A percentile compares a stretch with the other conserved stretches of the same genome.
phyloP scores from a whole-genome alignment of 495 filamentous ascomycete genomes.

The Hypoxylon lienhwacheense region DNA sequence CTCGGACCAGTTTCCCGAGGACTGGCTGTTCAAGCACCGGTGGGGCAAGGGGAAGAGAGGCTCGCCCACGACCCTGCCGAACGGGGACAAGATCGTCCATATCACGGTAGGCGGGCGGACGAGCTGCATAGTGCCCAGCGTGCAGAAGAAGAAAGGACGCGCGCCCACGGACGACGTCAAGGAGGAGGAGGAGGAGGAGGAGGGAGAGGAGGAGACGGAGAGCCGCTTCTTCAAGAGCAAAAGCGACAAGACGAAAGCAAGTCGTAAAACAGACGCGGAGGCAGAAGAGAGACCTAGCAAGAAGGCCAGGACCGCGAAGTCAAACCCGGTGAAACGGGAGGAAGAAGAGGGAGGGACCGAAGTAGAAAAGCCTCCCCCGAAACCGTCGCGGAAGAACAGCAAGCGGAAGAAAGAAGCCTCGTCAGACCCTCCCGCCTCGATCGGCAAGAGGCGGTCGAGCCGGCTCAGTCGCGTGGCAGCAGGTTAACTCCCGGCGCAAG shows the following conservation, averaged over 20 bases:
- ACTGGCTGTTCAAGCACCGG: slow-evolving; percentile 90
- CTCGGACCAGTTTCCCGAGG: slow-evolving; percentile 76
- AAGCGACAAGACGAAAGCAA: slow-evolving; percentile 13
- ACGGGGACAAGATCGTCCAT: slow-evolving; percentile 78
- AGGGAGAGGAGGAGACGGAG: slow-evolving; percentile 36
- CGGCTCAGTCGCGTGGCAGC: slow-evolving; percentile 31
- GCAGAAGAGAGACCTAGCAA: slow-evolving; percentile 30
- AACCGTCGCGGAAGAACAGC: slow-evolving; percentile 5
- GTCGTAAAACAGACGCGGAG: slow-evolving; percentile 14
- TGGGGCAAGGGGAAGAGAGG: slow-evolving; percentile 91
- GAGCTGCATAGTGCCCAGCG: slow-evolving; percentile 77
- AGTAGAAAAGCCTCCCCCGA: slow-evolving; percentile 7
- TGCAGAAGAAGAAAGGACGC: slow-evolving; percentile 74
- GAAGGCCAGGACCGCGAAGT: slow-evolving; percentile 25
- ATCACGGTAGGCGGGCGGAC: slow-evolving; percentile 88
- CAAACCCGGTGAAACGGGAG: slow-evolving; percentile 15
- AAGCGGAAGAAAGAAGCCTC: slow-evolving; percentile 8
- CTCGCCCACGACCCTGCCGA: slow-evolving; percentile 65
- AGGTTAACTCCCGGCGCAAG: too few relatives aligned
- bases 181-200: slow-evolving; percentile 34
- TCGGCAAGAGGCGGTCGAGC: slow-evolving; percentile 42
- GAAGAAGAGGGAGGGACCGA: background rate
- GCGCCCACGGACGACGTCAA: slow-evolving; percentile 39
- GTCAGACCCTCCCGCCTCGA: slow-evolving; percentile 8
- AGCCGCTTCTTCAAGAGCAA: slow-evolving; percentile 31